phyloP scores from a whole-genome alignment of 1,284 basidiomycete species.

The Coniophora puteana region DNA sequence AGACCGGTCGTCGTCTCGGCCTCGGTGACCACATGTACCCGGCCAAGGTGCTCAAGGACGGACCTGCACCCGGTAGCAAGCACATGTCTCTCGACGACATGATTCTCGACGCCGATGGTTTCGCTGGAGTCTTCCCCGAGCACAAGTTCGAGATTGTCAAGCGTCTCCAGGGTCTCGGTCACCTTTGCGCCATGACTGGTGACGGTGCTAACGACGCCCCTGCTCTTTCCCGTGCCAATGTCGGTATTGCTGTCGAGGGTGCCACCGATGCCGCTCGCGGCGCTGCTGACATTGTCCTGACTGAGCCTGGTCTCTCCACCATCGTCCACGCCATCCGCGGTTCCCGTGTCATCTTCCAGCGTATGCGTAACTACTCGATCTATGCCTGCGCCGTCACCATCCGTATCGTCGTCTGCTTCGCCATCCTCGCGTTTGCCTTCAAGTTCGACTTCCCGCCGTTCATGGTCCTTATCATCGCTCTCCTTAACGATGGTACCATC shows the following conservation, averaged over 20 bases:
- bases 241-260: conserved; percentile 87
- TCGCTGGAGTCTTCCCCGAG: conserved; percentile 87
- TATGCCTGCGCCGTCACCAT: conserved; percentile 85
- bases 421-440: conserved; percentile 94
- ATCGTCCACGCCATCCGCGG: conserved; percentile 85
- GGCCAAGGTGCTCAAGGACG: conserved; percentile 80
- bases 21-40: conserved; percentile 88
- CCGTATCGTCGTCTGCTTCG: conserved; percentile 98
- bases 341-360: conserved; percentile 85
- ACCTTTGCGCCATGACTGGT: conserved; percentile 79
- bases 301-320: conserved; percentile 82
- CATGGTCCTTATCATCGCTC: conserved; percentile 97
- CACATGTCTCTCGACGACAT: conserved; percentile 75
- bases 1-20: conserved; percentile 96
- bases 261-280: conserved; percentile 85
- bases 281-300: conserved; percentile 83
- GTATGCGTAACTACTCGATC: conserved; percentile 87
- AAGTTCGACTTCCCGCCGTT: conserved; percentile 98
- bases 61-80: conserved; percentile 65
- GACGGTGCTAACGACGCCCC: conserved; percentile 88
- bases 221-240: conserved; percentile 80
- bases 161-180: conserved; percentile 78
- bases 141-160: conserved; percentile 86
- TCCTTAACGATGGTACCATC: conserved; percentile 97
- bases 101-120: conserved; percentile 76